These are phyloP conservation scores for Dryas alaskensis DNA, from an alignment of 306 rosid species.

Conservation along the genomic window DNA sequence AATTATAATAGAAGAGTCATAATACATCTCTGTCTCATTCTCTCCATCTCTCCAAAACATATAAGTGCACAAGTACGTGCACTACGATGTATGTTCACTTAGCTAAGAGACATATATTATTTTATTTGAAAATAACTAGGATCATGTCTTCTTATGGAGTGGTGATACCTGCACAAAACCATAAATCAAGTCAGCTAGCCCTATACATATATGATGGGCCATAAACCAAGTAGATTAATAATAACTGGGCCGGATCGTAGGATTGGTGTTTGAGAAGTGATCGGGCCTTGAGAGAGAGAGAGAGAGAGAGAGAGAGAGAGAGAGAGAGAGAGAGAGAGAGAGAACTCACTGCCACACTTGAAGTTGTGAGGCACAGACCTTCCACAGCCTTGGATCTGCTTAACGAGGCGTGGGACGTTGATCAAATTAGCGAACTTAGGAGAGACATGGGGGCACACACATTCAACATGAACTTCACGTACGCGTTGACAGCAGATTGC, in stretches of 20 bases:
- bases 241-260: neutral
- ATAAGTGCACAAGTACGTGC: too few relatives aligned
- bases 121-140: too few relatives aligned
- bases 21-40: too few relatives aligned
- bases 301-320: neutral
- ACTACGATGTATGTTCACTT: too few relatives aligned
- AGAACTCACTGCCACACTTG: constrained; percentile 29
- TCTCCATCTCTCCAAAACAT: too few relatives aligned
- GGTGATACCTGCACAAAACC: neutral
- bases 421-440: constrained; percentile 19
- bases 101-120: too few relatives aligned
- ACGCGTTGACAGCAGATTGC: constrained; percentile 13
- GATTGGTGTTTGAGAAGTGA: too few relatives aligned
- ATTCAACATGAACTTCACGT: constrained; percentile 9
- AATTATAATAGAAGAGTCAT: too few relatives aligned
- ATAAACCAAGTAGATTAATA: neutral
- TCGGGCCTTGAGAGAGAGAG: too few relatives aligned
- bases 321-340: neutral
- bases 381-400: constrained; percentile 22
- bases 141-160: neutral
- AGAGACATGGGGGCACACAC: constrained; percentile 25
- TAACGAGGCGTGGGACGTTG: neutral
- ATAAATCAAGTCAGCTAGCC: neutral
- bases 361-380: constrained; percentile 23
- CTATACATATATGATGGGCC: too few relatives aligned